phyloP scores from a whole-genome alignment of 1,284 basidiomycete genomes.

The Ustilago shanxiensis region DNA sequence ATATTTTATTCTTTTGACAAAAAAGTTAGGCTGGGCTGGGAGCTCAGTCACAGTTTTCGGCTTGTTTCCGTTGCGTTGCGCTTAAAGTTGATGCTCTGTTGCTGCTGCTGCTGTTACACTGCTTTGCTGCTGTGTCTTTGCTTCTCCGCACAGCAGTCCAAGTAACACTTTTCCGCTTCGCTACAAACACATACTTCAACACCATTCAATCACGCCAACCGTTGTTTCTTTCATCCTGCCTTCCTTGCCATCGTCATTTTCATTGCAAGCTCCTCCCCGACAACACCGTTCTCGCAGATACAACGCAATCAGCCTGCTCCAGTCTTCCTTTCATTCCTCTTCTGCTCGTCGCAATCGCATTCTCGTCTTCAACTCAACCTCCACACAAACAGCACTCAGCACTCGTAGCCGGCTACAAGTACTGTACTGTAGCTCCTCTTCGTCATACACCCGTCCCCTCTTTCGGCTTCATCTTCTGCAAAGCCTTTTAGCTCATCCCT shows the following conservation, averaged over 20 bases:
- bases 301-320: neutral
- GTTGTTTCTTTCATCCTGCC: neutral
- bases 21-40: neutral
- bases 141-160: constrained; percentile 14
- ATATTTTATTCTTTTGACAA: too few relatives aligned
- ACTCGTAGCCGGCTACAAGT: constrained; percentile 9
- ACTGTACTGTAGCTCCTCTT: constrained; percentile 1
- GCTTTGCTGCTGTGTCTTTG: constrained; percentile 1
- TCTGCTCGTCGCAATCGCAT: neutral
- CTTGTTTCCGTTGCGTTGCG: neutral
- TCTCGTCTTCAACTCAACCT: neutral
- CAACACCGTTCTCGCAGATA: neutral
- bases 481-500: neutral
- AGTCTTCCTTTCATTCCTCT: neutral
- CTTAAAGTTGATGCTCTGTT: neutral
- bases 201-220: neutral
- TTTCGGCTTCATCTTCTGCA: neutral
- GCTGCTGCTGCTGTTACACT: neutral
- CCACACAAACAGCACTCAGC: constrained; percentile 3
- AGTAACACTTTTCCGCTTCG: neutral
- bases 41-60: constrained; percentile 1
- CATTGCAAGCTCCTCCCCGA: constrained; percentile 5
- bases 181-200: neutral
- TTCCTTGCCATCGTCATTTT: neutral
- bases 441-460: neutral